Evolutionary conservation across 176 grass and related monocot species (phyloP), one percentile per base, ranked within the genome.

Genomic region (Cocos nucifera): DNA sequence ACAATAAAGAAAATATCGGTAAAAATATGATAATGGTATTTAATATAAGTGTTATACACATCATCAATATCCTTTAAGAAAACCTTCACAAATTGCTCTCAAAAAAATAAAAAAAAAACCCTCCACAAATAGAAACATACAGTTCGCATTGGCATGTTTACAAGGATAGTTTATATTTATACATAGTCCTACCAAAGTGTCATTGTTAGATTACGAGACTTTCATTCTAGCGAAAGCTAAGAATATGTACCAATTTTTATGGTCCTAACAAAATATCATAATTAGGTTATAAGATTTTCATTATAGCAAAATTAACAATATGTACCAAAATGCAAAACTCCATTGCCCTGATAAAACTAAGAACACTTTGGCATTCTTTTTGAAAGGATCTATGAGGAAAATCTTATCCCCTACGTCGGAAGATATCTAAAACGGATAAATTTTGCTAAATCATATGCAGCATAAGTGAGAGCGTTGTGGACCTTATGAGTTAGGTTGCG

Each of bases 341-440:
- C 56, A 63, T 72, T 68, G 84, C 87, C 93, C 88, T 49, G 71
- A 48, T 88, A 55, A 77, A 97, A 91, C 54, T 97, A 97, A 69
- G 87, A 97, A 80, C 84, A 97, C 71, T 97, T 84, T 17, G 88
- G 81, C 92, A 91, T 97, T 75, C 87, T 85, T 78, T 97, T 81
- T 30, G 93, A 84, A 68, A 82, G 69, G 50, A 97, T 80, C 87
- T 91, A 78, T 61, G 4, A 30, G 82, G 15, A 0, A 30, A 30
- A 30, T 30, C 28, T 30, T 5, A 6, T 30, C 28, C 28, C 0
- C 7, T 16, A 7, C 4, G 0, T 23, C 27, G 7, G 3, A 50
- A 51, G n/a, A 65, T 9, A 17, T 53, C 28, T 6, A 9, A 19
- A 53, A 65, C 22, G 28, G 27, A 22, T 18, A 53, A 65, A 29